Evolutionary conservation across 495 filamentous ascomycete species (phyloP).

Genomic region (Trypethelium eluteriae): DNA sequence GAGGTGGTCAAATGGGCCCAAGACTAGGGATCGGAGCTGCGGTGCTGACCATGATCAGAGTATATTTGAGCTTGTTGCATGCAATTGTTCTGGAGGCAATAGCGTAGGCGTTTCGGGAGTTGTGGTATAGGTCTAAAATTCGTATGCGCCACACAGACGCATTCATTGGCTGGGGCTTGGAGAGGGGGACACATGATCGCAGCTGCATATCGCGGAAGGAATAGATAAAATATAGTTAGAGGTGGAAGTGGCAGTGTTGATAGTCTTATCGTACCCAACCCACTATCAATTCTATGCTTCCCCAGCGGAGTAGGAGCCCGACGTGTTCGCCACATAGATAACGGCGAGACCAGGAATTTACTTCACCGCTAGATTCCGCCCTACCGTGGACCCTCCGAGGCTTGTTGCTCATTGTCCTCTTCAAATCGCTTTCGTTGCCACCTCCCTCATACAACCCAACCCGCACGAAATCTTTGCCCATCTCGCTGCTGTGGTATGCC

Average conservation of each 20-base stretch:
- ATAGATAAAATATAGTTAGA: not conserved
- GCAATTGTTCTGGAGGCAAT: not conserved
- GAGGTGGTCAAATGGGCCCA: conserved; percentile 88
- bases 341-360: not conserved
- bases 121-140: not conserved
- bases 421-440: too few relatives aligned
- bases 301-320: too few relatives aligned
- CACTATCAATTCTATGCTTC: too few relatives aligned
- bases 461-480: too few relatives aligned
- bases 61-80: not conserved
- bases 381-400: not conserved
- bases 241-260: not conserved
- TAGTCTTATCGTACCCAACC: not conserved
- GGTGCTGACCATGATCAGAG: not conserved
- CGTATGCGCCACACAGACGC: not conserved
- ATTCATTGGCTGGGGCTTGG: too few relatives aligned
- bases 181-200: not conserved
- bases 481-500: too few relatives aligned
- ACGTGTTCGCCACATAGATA: not conserved
- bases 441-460: too few relatives aligned
- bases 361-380: not conserved
- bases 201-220: not conserved
- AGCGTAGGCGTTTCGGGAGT: not conserved
- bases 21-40: not conserved
- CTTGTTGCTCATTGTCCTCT: too few relatives aligned